A percentile compares a stretch with the other conserved stretches of the same genome.
Evolutionary conservation across 202 grass and related monocot species (phyloP).

Genomic region (Musa balbisiana): DNA sequence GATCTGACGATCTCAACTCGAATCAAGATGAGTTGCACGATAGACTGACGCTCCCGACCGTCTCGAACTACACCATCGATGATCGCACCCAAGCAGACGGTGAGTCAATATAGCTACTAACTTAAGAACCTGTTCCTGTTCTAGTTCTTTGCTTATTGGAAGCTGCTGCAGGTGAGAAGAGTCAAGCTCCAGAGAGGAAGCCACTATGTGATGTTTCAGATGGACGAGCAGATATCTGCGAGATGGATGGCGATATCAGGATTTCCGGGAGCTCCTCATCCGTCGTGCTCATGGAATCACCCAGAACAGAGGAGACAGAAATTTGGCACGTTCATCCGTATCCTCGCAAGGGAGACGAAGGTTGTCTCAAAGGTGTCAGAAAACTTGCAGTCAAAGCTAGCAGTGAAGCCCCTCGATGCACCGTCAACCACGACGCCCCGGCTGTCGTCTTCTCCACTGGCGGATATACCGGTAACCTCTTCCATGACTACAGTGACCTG

Average conservation of each 20-base stretch:
- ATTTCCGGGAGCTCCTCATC: background rate
- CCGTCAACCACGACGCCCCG: constrained; percentile 38
- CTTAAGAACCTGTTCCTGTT: too few species aligned
- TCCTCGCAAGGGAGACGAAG: constrained; percentile 65
- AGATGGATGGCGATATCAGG: background rate
- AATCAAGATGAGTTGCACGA: background rate
- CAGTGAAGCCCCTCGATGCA: constrained; percentile 31
- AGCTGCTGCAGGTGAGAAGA: background rate
- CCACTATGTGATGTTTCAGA: constrained; percentile 3
- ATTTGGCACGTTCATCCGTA: background rate
- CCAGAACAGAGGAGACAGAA: background rate
- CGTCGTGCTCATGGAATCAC: background rate
- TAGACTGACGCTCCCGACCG: background rate
- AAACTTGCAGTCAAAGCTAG: constrained; percentile 41
- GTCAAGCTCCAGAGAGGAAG: background rate
- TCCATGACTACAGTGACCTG: constrained; percentile 81
- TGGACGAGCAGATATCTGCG: background rate
- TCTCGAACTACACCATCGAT: background rate
- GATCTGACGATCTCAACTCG: background rate
- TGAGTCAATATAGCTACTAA: too few species aligned
- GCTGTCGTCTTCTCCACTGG: constrained; percentile 68
- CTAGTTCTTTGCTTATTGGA: too few species aligned
- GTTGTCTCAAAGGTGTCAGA: constrained; percentile 35
- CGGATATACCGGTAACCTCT: constrained; percentile 80
- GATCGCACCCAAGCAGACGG: background rate